Conservation (phyloP, 805 yeast genomes). For the Myxozyma melibiosi region DNA sequence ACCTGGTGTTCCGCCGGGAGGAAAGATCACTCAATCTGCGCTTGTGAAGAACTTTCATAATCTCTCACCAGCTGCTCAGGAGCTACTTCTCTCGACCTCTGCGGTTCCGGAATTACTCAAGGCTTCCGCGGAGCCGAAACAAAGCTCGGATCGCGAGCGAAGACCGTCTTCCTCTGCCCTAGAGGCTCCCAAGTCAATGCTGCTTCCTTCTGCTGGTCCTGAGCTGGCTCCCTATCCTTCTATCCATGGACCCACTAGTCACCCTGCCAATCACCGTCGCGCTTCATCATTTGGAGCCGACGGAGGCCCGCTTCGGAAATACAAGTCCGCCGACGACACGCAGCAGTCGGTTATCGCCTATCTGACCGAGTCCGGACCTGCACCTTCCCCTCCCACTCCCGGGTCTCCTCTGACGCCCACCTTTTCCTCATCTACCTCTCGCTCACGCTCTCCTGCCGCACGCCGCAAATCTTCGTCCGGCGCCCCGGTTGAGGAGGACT, state of each 20-base stretch:
- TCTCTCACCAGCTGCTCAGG: conserved; percentile 32
- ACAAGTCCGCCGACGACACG: conserved; percentile 29
- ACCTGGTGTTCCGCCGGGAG: conserved; percentile 1
- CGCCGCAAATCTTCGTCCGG: conserved; percentile 10
- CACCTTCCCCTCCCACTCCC: conserved; percentile 10
- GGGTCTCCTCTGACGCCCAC: conserved; percentile 21
- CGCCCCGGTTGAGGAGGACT: conserved; percentile 20
- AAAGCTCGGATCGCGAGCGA: conserved; percentile 6
- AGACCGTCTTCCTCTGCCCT: conserved; percentile 12
- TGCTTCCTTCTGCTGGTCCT: conserved; percentile 27
- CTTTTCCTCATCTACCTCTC: conserved; percentile 4
- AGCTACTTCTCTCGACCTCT: conserved; percentile 27
- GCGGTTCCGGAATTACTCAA: conserved; percentile 26
- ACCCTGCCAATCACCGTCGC: conserved; percentile 19
- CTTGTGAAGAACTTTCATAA: conserved; percentile 28
- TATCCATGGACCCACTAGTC: not conserved
- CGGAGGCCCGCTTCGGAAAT: conserved; percentile 22
- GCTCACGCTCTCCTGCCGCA: conserved; percentile 18
- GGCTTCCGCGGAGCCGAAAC: not conserved
- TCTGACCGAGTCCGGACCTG: conserved; percentile 16
- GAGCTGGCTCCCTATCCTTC: conserved; percentile 25
- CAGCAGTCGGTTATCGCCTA: not conserved
- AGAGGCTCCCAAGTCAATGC: conserved; percentile 17
- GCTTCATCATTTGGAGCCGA: conserved; percentile 23
- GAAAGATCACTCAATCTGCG: conserved; percentile 25